Evolutionary conservation across 129 eudicot species (phyloP).

Genomic region (Ambrosia artemisiifolia): DNA sequence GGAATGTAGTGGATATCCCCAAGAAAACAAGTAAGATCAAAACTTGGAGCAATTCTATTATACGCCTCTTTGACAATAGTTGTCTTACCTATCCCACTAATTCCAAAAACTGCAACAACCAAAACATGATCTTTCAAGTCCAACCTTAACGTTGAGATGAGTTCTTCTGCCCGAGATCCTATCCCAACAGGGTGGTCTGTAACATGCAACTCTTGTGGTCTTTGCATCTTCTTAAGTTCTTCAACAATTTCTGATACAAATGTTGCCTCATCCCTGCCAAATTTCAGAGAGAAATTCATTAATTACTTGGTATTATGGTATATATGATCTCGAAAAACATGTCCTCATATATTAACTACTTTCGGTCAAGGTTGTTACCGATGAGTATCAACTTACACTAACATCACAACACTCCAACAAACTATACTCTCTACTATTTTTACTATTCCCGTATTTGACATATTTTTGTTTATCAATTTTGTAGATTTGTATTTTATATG

Average conservation of each 20-base stretch:
- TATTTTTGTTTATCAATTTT: too few relatives aligned
- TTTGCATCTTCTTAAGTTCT: slow-evolving; percentile 8
- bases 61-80: slow-evolving; percentile 11
- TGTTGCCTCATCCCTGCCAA: slow-evolving; percentile 24
- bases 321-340: too few relatives aligned
- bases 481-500: too few relatives aligned
- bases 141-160: not conserved
- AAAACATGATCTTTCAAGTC: slow-evolving; percentile 12
- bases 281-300: not conserved
- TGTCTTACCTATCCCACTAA: slow-evolving; percentile 22
- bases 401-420: too few relatives aligned
- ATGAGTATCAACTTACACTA: not conserved
- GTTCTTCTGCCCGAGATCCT: slow-evolving; percentile 18
- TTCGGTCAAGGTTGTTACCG: not conserved
- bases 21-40: slow-evolving; percentile 18
- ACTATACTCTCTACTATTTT: too few relatives aligned
- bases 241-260: slow-evolving; percentile 10
- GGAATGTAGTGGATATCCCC: slow-evolving; percentile 4
- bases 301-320: not conserved
- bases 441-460: too few relatives aligned
- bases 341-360: not conserved
- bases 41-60: slow-evolving; percentile 5
- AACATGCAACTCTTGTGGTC: slow-evolving; percentile 2
- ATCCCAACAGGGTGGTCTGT: slow-evolving; percentile 22
- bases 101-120: slow-evolving; percentile 26